phyloP scores from a whole-genome alignment of 2,329 filamentous ascomycete genomes.

The Saccharata proteae region DNA sequence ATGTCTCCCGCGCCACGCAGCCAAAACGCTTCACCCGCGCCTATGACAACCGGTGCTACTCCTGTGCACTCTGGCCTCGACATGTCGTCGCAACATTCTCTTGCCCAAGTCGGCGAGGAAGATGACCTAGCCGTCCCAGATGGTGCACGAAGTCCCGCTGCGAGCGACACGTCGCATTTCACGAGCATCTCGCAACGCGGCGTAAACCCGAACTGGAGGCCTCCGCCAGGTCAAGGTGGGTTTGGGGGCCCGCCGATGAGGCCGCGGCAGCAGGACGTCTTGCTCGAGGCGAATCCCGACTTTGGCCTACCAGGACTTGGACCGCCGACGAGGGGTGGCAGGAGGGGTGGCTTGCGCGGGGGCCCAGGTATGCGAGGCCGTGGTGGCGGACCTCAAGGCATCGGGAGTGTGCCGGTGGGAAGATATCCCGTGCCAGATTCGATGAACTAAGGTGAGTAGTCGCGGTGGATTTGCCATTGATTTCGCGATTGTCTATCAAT shows the following conservation, averaged over 20 bases:
- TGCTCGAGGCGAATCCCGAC: conserved; percentile 73
- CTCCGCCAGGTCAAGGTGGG: conserved; percentile 37
- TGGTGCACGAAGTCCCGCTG: conserved; percentile 30
- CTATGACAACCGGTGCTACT: too few relatives aligned
- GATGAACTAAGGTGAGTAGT: too few relatives aligned
- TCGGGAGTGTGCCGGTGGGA: too few relatives aligned
- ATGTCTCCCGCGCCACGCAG: conserved; percentile 2
- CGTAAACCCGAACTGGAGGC: conserved; percentile 77
- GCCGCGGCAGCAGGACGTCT: conserved; percentile 52
- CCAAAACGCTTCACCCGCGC: neutral
- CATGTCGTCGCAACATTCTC: conserved; percentile 2
- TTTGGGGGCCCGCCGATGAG: conserved; percentile 27
- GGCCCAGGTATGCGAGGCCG: too few relatives aligned
- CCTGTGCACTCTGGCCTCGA: conserved; percentile 6
- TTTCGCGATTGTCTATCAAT: too few relatives aligned
- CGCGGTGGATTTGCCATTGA: too few relatives aligned
- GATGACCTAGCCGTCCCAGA: conserved; percentile 3
- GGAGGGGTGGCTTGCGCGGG: conserved; percentile 19
- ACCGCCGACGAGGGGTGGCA: conserved; percentile 18
- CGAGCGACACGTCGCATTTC: conserved; percentile 73
- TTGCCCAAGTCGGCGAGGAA: neutral
- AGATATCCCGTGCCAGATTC: too few relatives aligned
- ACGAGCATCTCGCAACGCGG: conserved; percentile 83
- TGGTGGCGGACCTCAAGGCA: too few relatives aligned
- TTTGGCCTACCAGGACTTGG: conserved; percentile 55